These are phyloP conservation scores for Coffea canephora DNA, from an alignment of 257 asterid genomes.

Conservation along the genomic window DNA sequence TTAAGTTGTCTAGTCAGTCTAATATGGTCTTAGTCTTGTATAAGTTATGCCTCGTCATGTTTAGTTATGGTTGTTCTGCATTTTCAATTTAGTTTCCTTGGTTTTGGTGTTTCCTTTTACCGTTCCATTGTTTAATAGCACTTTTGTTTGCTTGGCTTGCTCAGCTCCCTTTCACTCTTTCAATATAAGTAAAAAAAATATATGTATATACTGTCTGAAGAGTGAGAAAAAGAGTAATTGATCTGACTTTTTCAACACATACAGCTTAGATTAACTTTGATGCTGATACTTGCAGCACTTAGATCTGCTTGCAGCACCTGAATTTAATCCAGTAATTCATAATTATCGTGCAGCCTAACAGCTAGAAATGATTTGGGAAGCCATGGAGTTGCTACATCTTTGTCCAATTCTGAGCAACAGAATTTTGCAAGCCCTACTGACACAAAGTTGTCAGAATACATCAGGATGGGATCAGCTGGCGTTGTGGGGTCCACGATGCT, in stretches of 20 bases:
- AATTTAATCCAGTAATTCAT: slow-evolving; percentile 4
- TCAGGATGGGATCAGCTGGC: slow-evolving; percentile 67
- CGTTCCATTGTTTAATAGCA: not conserved
- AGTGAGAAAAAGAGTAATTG: not conserved
- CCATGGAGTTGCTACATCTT: slow-evolving; percentile 17
- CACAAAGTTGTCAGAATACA: slow-evolving; percentile 26
- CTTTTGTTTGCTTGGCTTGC: not conserved
- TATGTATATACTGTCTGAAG: not conserved
- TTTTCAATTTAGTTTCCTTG: not conserved
- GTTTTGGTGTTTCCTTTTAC: not conserved
- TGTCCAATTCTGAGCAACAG: slow-evolving; percentile 21
- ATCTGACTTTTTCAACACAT: not conserved
- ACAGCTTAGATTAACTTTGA: not conserved
- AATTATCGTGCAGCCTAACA: slow-evolving; percentile 29
- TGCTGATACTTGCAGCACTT: not conserved
- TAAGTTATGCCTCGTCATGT: not conserved
- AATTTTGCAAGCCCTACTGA: slow-evolving; percentile 30
- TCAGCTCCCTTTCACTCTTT: not conserved
- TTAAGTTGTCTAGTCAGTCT: no score
- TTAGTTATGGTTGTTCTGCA: not conserved
- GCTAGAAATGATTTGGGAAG: slow-evolving; percentile 22
- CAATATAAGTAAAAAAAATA: no score
- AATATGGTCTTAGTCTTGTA: not conserved
- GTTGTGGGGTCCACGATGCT: slow-evolving; percentile 67
- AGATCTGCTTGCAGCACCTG: slow-evolving; percentile 1